Base-by-base conservation (phyloP, 1,284 basidiomycete species). In the Apiotrichum domesticum region DNA sequence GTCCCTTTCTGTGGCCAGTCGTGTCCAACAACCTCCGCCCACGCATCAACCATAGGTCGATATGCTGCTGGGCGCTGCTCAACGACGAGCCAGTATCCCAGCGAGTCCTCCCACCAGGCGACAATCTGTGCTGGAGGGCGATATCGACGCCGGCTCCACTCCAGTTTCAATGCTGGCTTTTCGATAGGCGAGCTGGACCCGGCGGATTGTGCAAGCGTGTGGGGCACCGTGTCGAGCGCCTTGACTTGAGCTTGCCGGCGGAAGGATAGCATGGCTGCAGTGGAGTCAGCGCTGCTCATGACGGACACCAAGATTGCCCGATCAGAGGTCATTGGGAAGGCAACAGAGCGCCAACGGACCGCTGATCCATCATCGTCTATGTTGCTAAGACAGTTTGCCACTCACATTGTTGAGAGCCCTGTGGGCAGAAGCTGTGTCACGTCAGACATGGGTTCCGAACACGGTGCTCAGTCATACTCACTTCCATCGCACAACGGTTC, bases 61-160 rank as follows among this genome's bases (percentile, higher is more conserved):
- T 15, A n/a, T 3, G 29, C 39, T 35, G 35, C 15, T 8, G 45
- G 41, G 1, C 46, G 11, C 4, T 44, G 58, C 7, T 59, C 55
- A 1, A 59, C 57, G 4, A 69, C 35, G 39, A 68, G 46, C 70
- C 70, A 72, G 14, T 58, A 54, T 1, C 70, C 70, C 3, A 58
- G 39, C 3, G 51, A 62, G 49, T 70, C 68, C 41, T 72, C 70
- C 68, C 68, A 72, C 68, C 67, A 72, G 0, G 66, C 70, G 4
- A 69, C 4, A 1, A 67, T 47, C 7, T 39, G 41, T 5, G 32
- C 21, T 9, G 56, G 55, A 0, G 57, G 53, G 4, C 57, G 62
- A 41, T 46, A 61, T 2, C 57, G 53, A 9, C 59, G 44, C 3
- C 52, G 52, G 13, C 46, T 35, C 1, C 40, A 32, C 29, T 21